A percentile compares a stretch with the other conserved stretches of the same genome.
Evolutionary conservation across 2,329 filamentous ascomycete species (phyloP).

Genomic region (Dendryphion nanum): DNA sequence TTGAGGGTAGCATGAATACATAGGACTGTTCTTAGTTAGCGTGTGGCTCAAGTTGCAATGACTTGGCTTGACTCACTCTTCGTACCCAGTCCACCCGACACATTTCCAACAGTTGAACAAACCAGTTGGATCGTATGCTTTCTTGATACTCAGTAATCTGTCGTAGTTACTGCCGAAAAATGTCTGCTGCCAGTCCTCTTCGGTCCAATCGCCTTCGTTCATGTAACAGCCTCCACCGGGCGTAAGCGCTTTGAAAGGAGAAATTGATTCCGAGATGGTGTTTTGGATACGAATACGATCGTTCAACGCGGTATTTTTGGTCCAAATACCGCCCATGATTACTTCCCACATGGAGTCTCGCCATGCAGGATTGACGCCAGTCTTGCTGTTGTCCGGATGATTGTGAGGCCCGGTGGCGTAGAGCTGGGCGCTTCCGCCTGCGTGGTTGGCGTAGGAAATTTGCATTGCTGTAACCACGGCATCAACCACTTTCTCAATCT

Average conservation of each 20-base stretch:
- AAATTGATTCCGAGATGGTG: slow-evolving; percentile 28
- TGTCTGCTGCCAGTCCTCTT: slow-evolving; percentile 34
- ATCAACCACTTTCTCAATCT: slow-evolving; percentile 25
- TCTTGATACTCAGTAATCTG: slow-evolving; percentile 25
- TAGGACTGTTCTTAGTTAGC: slow-evolving; percentile 14
- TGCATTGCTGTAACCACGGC: slow-evolving; percentile 34
- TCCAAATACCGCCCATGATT: slow-evolving; percentile 33
- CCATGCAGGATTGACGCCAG: slow-evolving; percentile 33
- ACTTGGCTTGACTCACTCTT: slow-evolving; percentile 23
- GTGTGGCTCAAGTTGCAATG: neutral
- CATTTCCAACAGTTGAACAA: slow-evolving; percentile 40
- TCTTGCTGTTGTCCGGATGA: slow-evolving; percentile 29
- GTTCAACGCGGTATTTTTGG: slow-evolving; percentile 13
- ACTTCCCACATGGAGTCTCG: slow-evolving; percentile 34
- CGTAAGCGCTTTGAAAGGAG: slow-evolving; percentile 32
- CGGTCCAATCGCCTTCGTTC: slow-evolving; percentile 37
- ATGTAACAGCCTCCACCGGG: slow-evolving; percentile 37
- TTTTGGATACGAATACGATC: slow-evolving; percentile 26
- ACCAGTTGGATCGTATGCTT: slow-evolving; percentile 26
- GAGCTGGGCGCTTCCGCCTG: slow-evolving; percentile 30
- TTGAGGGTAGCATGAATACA: slow-evolving; percentile 31
- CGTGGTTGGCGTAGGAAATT: slow-evolving; percentile 23
- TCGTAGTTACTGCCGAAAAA: slow-evolving; percentile 36
- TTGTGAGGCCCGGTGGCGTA: slow-evolving; percentile 36
- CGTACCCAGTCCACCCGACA: slow-evolving; percentile 34